Base-by-base conservation (phyloP, 192 early-diverging fungal genomes). In the Backusella tarrabulga region DNA sequence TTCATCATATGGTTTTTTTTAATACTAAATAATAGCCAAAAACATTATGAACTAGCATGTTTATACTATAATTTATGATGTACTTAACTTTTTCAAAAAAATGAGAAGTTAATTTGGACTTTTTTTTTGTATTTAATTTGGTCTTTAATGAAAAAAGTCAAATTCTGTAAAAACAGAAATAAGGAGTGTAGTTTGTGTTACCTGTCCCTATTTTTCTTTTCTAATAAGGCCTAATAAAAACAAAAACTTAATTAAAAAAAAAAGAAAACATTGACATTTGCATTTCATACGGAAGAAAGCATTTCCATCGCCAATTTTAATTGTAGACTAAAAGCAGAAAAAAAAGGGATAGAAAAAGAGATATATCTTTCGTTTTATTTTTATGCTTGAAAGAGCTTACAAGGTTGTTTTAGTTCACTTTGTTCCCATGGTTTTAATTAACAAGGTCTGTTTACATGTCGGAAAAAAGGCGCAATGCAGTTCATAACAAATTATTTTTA, bases 91-190 rank as follows among this genome's bases (percentile, higher is more conserved):
- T n/a, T n/a, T n/a, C n/a, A n/a, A n/a, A n/a, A n/a, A n/a, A n/a
- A n/a, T n/a, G n/a, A n/a, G n/a, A n/a, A n/a, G n/a, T n/a, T n/a
- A 56, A 23, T 56, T 60, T 21, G 6, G 11, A 29, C 23, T 12
- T 60, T 60, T 2, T 32, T 32, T 32, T 32, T 32, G 32, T 32
- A 32, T 32, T 32, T 2, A 2, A 32, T 32, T 63, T 23, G 6
- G 23, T 29, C 23, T 26, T 63, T 63, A 12, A 60, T 12, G 8
- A 60, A 60, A 46, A 60, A 60, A 19, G 21, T 12, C 21, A 60
- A 60, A 60, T 60, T 60, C 54, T 60, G 54, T 60, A 26, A 60
- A 26, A 60, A 60, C 54, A 60, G 54, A 60, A 60, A 60, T n/a
- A 60, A 60, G 54, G 21, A 4, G 54, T 21, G 54, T 26, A 23